Evolutionary conservation across 208 protist genomes (phyloP), one percentile per base, ranked within the genome.

Genomic region (Novymonas esmeraldas): DNA sequence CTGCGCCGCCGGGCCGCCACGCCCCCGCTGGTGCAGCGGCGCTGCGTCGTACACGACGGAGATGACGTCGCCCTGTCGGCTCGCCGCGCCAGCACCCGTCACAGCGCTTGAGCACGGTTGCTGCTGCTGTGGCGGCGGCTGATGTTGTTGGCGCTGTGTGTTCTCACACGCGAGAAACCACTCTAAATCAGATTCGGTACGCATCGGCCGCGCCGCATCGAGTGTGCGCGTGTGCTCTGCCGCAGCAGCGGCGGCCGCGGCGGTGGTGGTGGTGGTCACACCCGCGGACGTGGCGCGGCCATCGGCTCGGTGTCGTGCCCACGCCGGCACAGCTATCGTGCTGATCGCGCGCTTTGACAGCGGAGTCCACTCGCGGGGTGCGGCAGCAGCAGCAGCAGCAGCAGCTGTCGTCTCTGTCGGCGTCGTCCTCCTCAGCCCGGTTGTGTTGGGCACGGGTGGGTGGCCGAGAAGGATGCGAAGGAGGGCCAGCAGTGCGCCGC

Each of bases 161-260:
- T 55, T 65, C 42, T 69, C 64, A 26, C 48, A 58, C 34, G 69
- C 63, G 20, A 88, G 73, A 41, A 86, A 87, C n/a, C 52, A 34
- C 22, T 81, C 56, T 0, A 90, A 54, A 28, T 87, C 81, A 10
- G 49, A 67, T 34, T 70, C 38, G 0, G 73, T 68, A 31, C 85
- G 74, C 66, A 87, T 85, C 2, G 85, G 76, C 0, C 74, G 75
- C 36, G 48, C 46, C 3, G 69, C 44, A 34, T 69, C 76, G 46
- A 75, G 52, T 42, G 33, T 41, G 10, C 58, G 41, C 26, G 20
- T 67, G 38, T 48, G 58, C 29, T 59, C 51, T 2, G 42, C 39
- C 3, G 36, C 22, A 44, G 18, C 38, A 3, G 59, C 54, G 3
- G 64, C 49, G 0, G 49, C 54, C 0, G 44, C 29, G 4, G 31